Evolutionary conservation across 805 yeast genomes (phyloP).

Genomic region (Monosporozyma yasuniensis): DNA sequence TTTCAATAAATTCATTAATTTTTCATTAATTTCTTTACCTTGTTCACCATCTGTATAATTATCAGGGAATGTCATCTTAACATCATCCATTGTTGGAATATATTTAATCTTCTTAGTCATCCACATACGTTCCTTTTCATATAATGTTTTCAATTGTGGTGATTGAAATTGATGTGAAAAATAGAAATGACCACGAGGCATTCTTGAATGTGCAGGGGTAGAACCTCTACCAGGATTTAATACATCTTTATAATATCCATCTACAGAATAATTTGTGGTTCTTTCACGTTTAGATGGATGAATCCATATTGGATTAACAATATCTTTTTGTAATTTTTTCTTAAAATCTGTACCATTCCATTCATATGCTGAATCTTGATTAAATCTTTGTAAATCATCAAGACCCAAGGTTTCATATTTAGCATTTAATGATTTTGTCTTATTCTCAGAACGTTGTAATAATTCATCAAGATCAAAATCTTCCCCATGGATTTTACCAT

Average conservation of each 20-base stretch:
- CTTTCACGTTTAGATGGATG: slow-evolving; percentile 81
- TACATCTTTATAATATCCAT: slow-evolving; percentile 76
- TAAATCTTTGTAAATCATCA: slow-evolving; percentile 69
- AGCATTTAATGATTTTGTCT: slow-evolving; percentile 50
- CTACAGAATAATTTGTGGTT: slow-evolving; percentile 78
- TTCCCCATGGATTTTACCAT: slow-evolving; percentile 18
- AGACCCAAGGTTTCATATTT: slow-evolving; percentile 62
- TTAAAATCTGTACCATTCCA: slow-evolving; percentile 84
- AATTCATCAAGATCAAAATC: slow-evolving; percentile 52
- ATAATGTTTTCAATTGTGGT: slow-evolving; percentile 59
- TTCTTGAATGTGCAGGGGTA: slow-evolving; percentile 50
- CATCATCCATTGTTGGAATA: slow-evolving; percentile 55
- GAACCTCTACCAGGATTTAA: slow-evolving; percentile 63
- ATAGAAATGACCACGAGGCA: slow-evolving; percentile 75
- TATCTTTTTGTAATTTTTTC: slow-evolving; percentile 41
- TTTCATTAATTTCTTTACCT: slow-evolving; percentile 36
- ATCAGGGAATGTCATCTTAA: slow-evolving; percentile 32
- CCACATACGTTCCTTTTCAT: slow-evolving; percentile 73
- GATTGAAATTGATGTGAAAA: slow-evolving; percentile 92
- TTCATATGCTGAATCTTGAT: slow-evolving; percentile 69
- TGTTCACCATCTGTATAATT: slow-evolving; percentile 31
- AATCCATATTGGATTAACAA: slow-evolving; percentile 59
- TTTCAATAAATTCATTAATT: slow-evolving; percentile 53
- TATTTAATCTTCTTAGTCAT: slow-evolving; percentile 60
- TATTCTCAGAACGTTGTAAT: slow-evolving; percentile 50